Conservation (phyloP, 768 basidiomycete genomes). For the Psilocybe azurescens region DNA sequence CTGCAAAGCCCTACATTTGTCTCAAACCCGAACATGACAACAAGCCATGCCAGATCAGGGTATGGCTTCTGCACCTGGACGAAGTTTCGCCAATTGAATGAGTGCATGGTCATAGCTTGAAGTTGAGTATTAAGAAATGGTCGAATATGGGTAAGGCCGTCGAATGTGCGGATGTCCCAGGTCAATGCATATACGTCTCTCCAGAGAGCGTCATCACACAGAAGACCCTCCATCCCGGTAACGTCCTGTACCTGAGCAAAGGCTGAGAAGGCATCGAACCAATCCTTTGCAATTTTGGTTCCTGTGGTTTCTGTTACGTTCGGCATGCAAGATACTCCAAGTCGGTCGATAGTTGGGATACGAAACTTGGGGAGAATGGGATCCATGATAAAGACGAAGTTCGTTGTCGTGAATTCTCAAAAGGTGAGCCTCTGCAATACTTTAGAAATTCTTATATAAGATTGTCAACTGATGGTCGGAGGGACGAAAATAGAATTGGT, state of each 20-base stretch:
- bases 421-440: too few species aligned
- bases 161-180: constrained; percentile 57
- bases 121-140: constrained; percentile 46
- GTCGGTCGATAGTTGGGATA: constrained; percentile 34
- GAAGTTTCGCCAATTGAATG: constrained; percentile 26
- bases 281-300: constrained; percentile 30
- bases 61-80: constrained; percentile 43
- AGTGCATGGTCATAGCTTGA: not conserved
- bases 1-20: constrained; percentile 53
- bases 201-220: constrained; percentile 43
- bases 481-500: too few species aligned
- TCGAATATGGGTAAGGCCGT: constrained; percentile 38
- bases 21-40: constrained; percentile 60
- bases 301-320: constrained; percentile 25
- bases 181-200: constrained; percentile 58
- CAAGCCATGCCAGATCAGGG: constrained; percentile 63
- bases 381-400: not conserved
- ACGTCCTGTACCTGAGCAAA: constrained; percentile 15
- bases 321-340: constrained; percentile 25
- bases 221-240: constrained; percentile 23
- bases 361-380: constrained; percentile 20
- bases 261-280: constrained; percentile 31
- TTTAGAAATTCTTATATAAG: too few species aligned
- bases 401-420: too few species aligned
- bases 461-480: too few species aligned